Conservation (phyloP, 73 alveolate species). For the Stentor coeruleus region DNA sequence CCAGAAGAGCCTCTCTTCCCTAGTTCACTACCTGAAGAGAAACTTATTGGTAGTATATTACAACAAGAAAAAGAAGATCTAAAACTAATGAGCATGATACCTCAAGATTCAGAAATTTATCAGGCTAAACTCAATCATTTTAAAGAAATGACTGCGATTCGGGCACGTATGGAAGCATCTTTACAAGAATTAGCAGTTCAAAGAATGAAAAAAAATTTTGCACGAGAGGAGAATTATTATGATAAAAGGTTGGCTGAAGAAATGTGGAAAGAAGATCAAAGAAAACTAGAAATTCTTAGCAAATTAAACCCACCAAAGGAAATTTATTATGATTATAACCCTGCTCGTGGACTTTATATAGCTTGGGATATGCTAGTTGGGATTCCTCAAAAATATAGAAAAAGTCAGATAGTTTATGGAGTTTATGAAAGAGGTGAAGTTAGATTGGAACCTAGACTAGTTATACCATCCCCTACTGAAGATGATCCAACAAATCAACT, state of each 20-base stretch:
- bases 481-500: conserved; percentile 59
- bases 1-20: background rate
- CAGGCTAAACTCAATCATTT: conserved; percentile 5
- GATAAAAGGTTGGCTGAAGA: background rate
- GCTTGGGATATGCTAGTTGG: background rate
- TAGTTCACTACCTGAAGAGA: conserved; percentile 8
- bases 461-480: conserved; percentile 55
- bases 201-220: background rate
- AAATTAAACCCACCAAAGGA: background rate
- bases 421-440: background rate
- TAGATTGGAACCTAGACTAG: conserved; percentile 69
- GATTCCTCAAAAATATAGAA: background rate
- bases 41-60: background rate
- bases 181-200: background rate
- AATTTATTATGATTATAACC: background rate
- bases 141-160: background rate
- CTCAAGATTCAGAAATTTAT: background rate
- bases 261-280: background rate
- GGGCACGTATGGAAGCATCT: conserved; percentile 16
- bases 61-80: conserved; percentile 16
- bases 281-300: background rate
- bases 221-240: background rate
- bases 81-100: background rate
- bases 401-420: background rate
- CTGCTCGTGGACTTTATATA: background rate